phyloP scores from a whole-genome alignment of 495 filamentous ascomycete genomes.

The Annulohypoxylon maeteangense region DNA sequence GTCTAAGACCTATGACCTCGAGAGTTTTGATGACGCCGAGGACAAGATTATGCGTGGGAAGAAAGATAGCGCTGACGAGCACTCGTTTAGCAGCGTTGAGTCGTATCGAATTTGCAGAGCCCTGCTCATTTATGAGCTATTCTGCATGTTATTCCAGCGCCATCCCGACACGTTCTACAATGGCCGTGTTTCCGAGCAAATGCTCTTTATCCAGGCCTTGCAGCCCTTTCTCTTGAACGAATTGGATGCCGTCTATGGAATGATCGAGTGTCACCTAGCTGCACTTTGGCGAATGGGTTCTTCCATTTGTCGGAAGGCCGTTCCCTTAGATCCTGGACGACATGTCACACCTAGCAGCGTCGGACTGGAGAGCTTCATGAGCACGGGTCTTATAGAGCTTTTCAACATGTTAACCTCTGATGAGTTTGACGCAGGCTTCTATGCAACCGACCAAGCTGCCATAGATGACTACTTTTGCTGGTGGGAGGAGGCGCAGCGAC shows the following conservation, averaged over 20 bases:
- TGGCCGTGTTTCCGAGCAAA: not conserved
- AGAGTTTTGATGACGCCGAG: not conserved
- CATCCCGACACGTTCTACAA: not conserved
- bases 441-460: not conserved
- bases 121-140: not conserved
- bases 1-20: not conserved
- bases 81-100: not conserved
- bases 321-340: not conserved
- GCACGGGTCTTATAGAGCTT: not conserved
- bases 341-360: not conserved
- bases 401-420: no score
- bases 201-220: not conserved
- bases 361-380: not conserved
- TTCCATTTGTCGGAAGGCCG: not conserved
- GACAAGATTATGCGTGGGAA: not conserved
- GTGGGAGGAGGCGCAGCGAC: not conserved
- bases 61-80: not conserved
- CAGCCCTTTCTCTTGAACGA: not conserved
- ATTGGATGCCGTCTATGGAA: constrained; percentile 5
- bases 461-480: not conserved
- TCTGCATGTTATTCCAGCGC: not conserved
- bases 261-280: constrained; percentile 3
- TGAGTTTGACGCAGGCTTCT: not conserved
- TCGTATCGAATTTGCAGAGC: constrained; percentile 7
- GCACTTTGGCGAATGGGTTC: not conserved